Percentiles rank a stretch among this genome's conserved stretches.
Evolutionary conservation across 306 rosid genomes (phyloP).

Genomic region (Medicago ruthenica): DNA sequence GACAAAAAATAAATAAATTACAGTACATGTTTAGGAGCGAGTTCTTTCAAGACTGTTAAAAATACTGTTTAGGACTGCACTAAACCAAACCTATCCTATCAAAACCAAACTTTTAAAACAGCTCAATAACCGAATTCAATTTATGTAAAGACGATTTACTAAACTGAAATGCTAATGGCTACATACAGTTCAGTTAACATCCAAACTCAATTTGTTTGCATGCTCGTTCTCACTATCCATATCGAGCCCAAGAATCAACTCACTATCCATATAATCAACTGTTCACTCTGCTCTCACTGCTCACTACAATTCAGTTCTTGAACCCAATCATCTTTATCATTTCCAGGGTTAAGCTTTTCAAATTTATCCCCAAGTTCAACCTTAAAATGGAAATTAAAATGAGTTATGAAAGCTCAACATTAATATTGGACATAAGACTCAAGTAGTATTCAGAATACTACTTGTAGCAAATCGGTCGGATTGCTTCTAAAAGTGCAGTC

Average conservation of each 20-base stretch:
- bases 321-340: background rate
- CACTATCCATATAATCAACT: no score
- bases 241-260: background rate
- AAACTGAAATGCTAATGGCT: slow-evolving; percentile 15
- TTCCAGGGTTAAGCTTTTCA: background rate
- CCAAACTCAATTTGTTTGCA: background rate
- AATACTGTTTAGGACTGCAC: background rate
- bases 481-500: no score
- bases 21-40: background rate
- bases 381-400: background rate
- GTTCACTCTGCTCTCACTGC: background rate
- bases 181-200: background rate
- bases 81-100: background rate
- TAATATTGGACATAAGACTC: no score
- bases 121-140: background rate
- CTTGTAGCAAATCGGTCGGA: no score
- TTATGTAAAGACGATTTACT: background rate
- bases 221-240: background rate
- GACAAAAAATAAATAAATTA: background rate
- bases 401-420: background rate
- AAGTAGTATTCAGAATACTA: no score
- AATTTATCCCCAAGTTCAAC: background rate
- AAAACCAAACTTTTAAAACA: background rate
- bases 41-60: background rate
- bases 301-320: background rate